Evolutionary conservation across 495 filamentous ascomycete species (phyloP).

Genomic region (Jackrogersella minutella): DNA sequence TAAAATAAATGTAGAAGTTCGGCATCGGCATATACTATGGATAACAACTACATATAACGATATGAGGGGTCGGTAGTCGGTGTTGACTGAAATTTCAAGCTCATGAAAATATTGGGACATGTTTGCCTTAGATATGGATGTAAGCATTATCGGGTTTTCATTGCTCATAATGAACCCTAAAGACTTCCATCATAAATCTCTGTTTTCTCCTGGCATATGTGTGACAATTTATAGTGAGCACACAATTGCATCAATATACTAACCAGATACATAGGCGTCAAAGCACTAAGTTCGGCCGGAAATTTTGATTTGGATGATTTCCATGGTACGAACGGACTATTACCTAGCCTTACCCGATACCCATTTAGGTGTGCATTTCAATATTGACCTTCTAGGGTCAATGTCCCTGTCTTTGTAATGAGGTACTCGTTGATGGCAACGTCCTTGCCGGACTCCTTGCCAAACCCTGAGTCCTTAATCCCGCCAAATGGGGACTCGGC

Average conservation of each 20-base stretch:
- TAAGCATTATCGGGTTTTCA: no score
- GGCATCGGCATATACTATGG: constrained; percentile 6
- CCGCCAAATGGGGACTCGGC: constrained; percentile 78
- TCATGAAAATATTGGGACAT: no score
- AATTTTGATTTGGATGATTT: no score
- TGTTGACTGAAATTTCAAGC: not conserved
- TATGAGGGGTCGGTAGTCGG: not conserved
- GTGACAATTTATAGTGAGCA: no score
- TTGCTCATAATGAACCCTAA: no score
- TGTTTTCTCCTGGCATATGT: no score
- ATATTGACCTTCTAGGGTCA: constrained; percentile 69
- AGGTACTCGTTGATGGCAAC: constrained; percentile 75
- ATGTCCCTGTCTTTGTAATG: constrained; percentile 74
- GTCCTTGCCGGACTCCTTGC: constrained; percentile 78
- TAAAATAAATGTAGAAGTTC: constrained; percentile 14
- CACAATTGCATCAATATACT: no score
- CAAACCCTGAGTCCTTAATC: constrained; percentile 79
- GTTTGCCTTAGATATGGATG: no score
- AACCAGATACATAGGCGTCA: no score
- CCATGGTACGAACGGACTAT: no score
- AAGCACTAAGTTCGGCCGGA: no score
- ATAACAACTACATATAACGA: constrained; percentile 10
- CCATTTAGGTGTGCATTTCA: constrained; percentile 16
- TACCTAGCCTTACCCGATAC: not conserved
- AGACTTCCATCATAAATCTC: no score